phyloP scores from a whole-genome alignment of 2,329 filamentous ascomycete genomes.

The Fusarium sp. region DNA sequence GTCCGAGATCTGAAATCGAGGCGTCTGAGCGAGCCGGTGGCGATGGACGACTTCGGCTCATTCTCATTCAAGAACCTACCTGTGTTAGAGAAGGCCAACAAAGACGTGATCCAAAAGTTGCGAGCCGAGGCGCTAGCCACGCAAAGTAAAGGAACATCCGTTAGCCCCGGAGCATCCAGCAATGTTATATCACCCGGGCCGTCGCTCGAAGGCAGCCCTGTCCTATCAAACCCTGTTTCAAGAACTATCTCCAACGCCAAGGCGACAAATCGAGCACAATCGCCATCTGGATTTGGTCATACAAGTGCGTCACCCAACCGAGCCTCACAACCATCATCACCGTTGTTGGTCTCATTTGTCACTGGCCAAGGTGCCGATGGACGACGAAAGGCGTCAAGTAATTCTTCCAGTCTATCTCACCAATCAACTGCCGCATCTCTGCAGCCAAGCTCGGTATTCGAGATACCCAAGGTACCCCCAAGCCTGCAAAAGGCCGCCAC shows the following conservation, averaged over 20 bases:
- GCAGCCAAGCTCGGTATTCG: slow-evolving; percentile 76
- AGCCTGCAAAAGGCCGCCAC: slow-evolving; percentile 69
- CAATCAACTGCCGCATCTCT: slow-evolving; percentile 69
- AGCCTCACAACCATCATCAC: slow-evolving; percentile 73
- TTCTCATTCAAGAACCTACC: slow-evolving; percentile 98
- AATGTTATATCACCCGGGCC: slow-evolving; percentile 68
- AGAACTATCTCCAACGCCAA: slow-evolving; percentile 86
- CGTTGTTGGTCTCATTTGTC: slow-evolving; percentile 95
- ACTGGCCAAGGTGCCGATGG: slow-evolving; percentile 81
- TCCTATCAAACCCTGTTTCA: slow-evolving; percentile 82
- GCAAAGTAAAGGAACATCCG: slow-evolving; percentile 62
- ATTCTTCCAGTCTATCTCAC: slow-evolving; percentile 83
- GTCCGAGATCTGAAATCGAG: slow-evolving; percentile 90
- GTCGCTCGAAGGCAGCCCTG: slow-evolving; percentile 84
- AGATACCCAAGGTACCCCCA: slow-evolving; percentile 71
- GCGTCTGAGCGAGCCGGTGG: slow-evolving; percentile 88
- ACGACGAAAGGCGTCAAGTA: slow-evolving; percentile 90
- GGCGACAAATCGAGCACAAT: slow-evolving; percentile 79
- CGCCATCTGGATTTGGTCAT: slow-evolving; percentile 82
- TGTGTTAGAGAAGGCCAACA: slow-evolving; percentile 97
- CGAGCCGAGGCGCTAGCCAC: slow-evolving; percentile 85
- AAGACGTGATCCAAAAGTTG: slow-evolving; percentile 97
- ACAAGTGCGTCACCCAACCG: slow-evolving; percentile 88
- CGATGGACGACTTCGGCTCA: slow-evolving; percentile 91
- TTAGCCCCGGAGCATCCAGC: slow-evolving; percentile 55